phyloP scores from a whole-genome alignment of 140 eudicot species.

The Oenanthe javanica region DNA sequence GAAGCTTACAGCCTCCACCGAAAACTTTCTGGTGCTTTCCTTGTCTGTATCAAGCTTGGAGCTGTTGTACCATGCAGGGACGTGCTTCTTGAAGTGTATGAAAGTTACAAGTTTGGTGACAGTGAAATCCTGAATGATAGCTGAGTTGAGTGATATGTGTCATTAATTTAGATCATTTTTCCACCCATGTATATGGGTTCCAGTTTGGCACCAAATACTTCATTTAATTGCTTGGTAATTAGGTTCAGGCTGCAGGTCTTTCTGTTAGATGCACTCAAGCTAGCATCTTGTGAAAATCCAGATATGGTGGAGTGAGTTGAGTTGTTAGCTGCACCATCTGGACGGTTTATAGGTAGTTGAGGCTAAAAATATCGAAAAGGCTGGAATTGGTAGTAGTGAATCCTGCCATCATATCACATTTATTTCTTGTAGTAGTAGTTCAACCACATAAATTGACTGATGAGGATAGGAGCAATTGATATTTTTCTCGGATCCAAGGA shows the following conservation, averaged over 20 bases:
- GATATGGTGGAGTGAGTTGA: background rate
- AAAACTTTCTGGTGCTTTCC: constrained; percentile 94
- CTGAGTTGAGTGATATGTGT: background rate
- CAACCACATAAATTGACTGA: background rate
- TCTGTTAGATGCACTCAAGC: constrained; percentile 1
- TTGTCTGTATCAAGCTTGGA: constrained; percentile 88
- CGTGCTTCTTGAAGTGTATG: constrained; percentile 58
- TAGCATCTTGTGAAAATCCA: background rate
- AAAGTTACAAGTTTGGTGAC: constrained; percentile 48
- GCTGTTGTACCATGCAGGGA: constrained; percentile 94
- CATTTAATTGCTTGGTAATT: background rate
- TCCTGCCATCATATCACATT: background rate
- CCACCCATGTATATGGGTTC: background rate
- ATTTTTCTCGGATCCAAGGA: background rate
- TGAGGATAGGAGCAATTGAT: background rate
- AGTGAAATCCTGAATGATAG: constrained; percentile 1
- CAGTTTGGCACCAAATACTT: background rate
- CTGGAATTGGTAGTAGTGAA: too few species aligned
- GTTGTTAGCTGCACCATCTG: background rate
- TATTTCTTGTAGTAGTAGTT: background rate
- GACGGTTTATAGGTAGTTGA: background rate
- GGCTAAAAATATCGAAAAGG: background rate
- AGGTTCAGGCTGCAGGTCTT: background rate
- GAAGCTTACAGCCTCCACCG: constrained; percentile 95
- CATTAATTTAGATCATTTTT: background rate